Base-by-base conservation (phyloP, 169 alveolate species). In the Cryptosporidium canis region DNA sequence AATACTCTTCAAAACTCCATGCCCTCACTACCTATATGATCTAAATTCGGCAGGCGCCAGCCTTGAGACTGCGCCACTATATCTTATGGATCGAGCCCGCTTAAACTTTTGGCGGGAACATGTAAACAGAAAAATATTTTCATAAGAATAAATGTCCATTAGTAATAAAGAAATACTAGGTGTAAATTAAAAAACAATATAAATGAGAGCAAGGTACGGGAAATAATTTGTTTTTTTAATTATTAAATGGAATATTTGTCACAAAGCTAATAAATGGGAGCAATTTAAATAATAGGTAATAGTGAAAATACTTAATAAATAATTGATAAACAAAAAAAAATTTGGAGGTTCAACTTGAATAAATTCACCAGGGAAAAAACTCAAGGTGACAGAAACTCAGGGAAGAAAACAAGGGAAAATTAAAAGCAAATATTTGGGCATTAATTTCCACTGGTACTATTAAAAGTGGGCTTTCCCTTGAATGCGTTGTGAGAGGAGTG, bases 51-150 rank as follows among this genome's bases (percentile, higher is more conserved):
- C 33, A 8, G 55, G 84, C 84, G 84, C 84, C 61, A 48, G 29
- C 21, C 8, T 16, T 70, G 64, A 45, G 64, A 70, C 67, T 70
- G 84, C 84, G 84, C 84, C 68, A 70, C 67, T 70, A 70, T 27
- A 67, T 67, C 84, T 51, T 35, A 55, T 70, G 45, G 64, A 70
- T 55, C 16, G 21, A 29, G 27, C 31, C 68, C 84, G 63, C 63
- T 67, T 41, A 3, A 21, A 21, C 5, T 21, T 35, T 0, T 5
- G 51, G 84, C 84, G 84, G 84, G 45, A 70, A 33, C 67, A 29
- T 45, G 83, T 67, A 67, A 16, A 21, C 31, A 45, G 27, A 31
- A 18, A 67, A 0, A 18, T 12, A 45, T 29, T n/a, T n/a, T n/a
- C n/a, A n/a, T n/a, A n/a, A 51, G 24, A 27, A 51, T 21, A 51